Evolutionary conservation across 2,329 filamentous ascomycete genomes (phyloP).

Genomic region (Colletotrichum sp.): DNA sequence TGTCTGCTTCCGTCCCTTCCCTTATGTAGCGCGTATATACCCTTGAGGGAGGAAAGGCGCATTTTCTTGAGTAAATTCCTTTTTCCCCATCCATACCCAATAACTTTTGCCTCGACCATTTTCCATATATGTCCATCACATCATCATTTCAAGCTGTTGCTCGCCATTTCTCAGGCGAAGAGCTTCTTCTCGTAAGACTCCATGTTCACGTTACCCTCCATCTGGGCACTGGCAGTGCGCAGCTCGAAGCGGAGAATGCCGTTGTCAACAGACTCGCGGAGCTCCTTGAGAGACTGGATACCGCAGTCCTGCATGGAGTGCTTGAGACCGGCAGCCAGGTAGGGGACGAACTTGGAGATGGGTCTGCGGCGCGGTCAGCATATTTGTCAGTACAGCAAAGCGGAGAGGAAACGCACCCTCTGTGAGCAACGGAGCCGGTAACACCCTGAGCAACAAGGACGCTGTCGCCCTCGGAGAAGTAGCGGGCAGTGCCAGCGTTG

Average conservation of each 20-base stretch:
- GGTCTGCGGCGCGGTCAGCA: slow-evolving; percentile 57
- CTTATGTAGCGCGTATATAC: not conserved
- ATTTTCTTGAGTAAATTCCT: not conserved
- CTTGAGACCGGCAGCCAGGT: slow-evolving; percentile 93
- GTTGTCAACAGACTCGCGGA: slow-evolving; percentile 75
- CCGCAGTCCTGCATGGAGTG: slow-evolving; percentile 98
- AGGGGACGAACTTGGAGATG: slow-evolving; percentile 93
- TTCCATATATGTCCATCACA: not conserved
- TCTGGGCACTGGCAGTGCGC: slow-evolving; percentile 89
- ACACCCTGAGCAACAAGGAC: slow-evolving; percentile 97
- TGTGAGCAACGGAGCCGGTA: slow-evolving; percentile 81
- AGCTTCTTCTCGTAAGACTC: slow-evolving; percentile 99
- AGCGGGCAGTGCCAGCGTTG: slow-evolving; percentile 95
- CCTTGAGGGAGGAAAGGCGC: not conserved
- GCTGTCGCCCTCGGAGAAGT: slow-evolving; percentile 96
- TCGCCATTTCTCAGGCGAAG: slow-evolving; percentile 69
- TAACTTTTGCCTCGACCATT: not conserved
- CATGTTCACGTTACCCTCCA: slow-evolving; percentile 97
- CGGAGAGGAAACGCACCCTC: slow-evolving; percentile 54
- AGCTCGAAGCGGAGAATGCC: slow-evolving; percentile 91
- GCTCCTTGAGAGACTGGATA: slow-evolving; percentile 75
- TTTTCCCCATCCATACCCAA: not conserved
- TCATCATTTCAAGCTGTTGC: not conserved
- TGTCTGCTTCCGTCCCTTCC: not conserved
- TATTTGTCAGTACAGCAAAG: not conserved